phyloP scores from a whole-genome alignment of 352 stramenopile species.

The Phytophthora sansomeana region DNA sequence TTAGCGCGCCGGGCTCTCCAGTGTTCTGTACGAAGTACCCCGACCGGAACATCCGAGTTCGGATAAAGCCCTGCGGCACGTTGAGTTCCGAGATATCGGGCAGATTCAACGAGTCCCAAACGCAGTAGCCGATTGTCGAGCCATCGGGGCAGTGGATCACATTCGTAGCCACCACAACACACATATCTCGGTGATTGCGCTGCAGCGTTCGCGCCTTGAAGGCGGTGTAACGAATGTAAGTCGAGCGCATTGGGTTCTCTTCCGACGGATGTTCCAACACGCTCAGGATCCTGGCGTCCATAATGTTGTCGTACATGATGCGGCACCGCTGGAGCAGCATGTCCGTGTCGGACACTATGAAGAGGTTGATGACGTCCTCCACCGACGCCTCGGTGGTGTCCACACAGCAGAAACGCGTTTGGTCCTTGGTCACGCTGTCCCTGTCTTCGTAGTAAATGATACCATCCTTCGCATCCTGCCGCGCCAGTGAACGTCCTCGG shows the following conservation, averaged over 20 bases:
- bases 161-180: constrained; percentile 51
- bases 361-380: constrained; percentile 47
- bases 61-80: constrained; percentile 43
- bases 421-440: constrained; percentile 41
- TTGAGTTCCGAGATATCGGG: constrained; percentile 43
- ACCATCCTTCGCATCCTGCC: constrained; percentile 41
- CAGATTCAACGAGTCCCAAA: constrained; percentile 59
- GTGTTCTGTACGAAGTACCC: constrained; percentile 54
- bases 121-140: constrained; percentile 57
- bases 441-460: constrained; percentile 51
- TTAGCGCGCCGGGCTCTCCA: constrained; percentile 29
- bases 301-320: constrained; percentile 55
- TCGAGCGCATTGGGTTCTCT: constrained; percentile 41
- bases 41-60: constrained; percentile 51
- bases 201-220: constrained; percentile 45
- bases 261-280: constrained; percentile 46
- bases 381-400: constrained; percentile 38
- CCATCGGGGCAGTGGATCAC: constrained; percentile 44
- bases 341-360: constrained; percentile 46
- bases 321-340: constrained; percentile 46
- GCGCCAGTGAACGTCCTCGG: constrained; percentile 37
- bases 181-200: constrained; percentile 51
- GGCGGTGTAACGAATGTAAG: constrained; percentile 55
- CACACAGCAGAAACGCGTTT: constrained; percentile 53
- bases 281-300: constrained; percentile 46